Base-by-base conservation (phyloP, 805 yeast species). In the Metschnikowia chrysomelidarum region DNA sequence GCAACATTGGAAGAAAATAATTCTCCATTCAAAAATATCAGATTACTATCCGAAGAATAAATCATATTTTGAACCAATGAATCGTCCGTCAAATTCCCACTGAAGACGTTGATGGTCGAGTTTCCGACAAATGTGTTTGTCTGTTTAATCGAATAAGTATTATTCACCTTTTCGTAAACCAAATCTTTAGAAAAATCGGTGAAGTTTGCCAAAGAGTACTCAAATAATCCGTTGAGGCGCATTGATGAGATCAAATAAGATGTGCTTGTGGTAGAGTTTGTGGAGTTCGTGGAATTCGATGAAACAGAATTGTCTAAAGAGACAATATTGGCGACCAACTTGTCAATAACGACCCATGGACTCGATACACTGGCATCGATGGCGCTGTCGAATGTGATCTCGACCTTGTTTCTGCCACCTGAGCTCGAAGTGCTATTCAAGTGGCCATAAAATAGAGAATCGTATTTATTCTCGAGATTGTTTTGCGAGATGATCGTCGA, bases 401-500 rank as follows among this genome's bases (percentile, higher is more conserved):
- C 56, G 30, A 66, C 53, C 38, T 51, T 57, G 35, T 53, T 64
- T 25, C 47, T 51, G 5, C 62, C 65, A 23, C 44, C 41, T 19
- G 33, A 27, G 5, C 42, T 32, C 23, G 70, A 59, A 1, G 64
- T 53, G 1, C 75, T 73, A 15, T 75, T 69, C 31, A 89, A 56
- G 40, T 75, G 76, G 1, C 98, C 98, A 27, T 72, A 64, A 56
- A 63, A 91, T 6, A 93, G 53, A 13, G 72, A 67, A 57, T 93
- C 98, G 56, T 87, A 91, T 57, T 93, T 93, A 31, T 80, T 73
- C 37, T 77, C 73, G 22, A 76, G 67, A 56, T 93, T 93, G 30
- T 87, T 87, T 60, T 93, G 98, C 55, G 78, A 87, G 15, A 91
- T 65, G 26, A 71, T 45, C 2, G 62, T 47, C 1, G 76, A 50